Base-by-base conservation (phyloP, 805 yeast genomes). In the Wickerhamiella parazyma region DNA sequence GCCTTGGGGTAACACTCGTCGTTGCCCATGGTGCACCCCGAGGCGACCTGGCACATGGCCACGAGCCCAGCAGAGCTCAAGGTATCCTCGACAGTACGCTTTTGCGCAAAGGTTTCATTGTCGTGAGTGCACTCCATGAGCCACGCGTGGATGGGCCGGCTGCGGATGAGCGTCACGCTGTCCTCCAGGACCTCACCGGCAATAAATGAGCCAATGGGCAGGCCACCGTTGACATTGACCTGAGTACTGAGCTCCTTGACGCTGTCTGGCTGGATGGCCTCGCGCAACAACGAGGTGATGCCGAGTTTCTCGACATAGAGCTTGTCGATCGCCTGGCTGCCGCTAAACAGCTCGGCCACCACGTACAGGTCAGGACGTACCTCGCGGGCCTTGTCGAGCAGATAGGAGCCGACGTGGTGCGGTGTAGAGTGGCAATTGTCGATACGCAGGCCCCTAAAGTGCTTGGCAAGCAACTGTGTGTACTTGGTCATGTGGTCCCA, bases 71-170 rank as follows among this genome's bases (percentile, higher is more conserved):
- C 96, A 55, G 81, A 89, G 8, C 96, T 94, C 35, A 89, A 68
- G 0, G 97, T 87, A 56, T 89, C 98, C 57, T 87, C 95, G 1
- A 84, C 80, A 0, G 95, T 86, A 58, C 97, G 75, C 62, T 81
- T 85, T 53, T 89, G 93, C 35, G 70, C 72, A 1, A 96, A 94
- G 17, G 77, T 79, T 62, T 86, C 91, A 57, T 89, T 89, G 60
- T 89, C 98, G 60, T 89, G 98, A 1, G 97, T 87, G 56, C 96
- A 89, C 57, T 91, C 97, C 96, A 91, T 89, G 53, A 89, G 80
- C 53, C 91, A 67, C 0, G 97, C 95, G 63, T 86, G 96, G 3
- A 94, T 93, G n/a, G 78, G 75, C 36, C 78, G 73, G 3, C 79
- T 69, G 1, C 76, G 68, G 38, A 89, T 67, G 8, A 74, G 67